Percentiles rank a stretch among this genome's conserved stretches.
Conservation (phyloP, 208 protist species). For the Crithidia acanthocephali region DNA sequence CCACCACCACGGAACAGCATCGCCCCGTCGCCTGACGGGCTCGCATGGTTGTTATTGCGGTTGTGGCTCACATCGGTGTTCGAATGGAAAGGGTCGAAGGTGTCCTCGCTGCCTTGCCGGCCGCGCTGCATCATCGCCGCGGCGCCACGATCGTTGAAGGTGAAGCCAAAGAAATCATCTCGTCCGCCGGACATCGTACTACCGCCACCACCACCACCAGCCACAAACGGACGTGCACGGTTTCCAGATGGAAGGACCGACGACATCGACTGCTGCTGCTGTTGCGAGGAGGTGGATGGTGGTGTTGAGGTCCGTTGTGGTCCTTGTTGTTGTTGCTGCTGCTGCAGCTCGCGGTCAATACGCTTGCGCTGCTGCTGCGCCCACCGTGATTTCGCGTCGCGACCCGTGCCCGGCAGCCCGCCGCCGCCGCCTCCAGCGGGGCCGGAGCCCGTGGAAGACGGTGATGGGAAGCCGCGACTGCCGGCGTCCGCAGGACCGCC, state of each 20-base stretch:
- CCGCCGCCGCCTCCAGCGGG: background rate
- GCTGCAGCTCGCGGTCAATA: conserved; percentile 26
- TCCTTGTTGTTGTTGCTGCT: conserved; percentile 20
- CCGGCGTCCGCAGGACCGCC: background rate
- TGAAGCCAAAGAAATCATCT: conserved; percentile 29
- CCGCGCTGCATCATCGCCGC: conserved; percentile 1
- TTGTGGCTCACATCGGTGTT: background rate
- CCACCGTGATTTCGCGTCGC: conserved; percentile 23
- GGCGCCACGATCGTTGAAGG: conserved; percentile 15
- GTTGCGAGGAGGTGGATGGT: background rate
- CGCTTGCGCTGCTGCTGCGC: conserved; percentile 36
- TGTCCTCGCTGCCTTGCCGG: background rate
- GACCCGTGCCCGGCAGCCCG: background rate
- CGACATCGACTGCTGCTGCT: background rate
- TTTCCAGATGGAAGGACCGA: background rate
- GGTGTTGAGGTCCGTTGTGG: background rate
- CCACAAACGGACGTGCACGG: background rate
- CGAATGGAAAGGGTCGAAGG: conserved; percentile 24
- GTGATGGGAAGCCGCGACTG: background rate
- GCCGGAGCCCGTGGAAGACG: background rate
- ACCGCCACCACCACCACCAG: background rate
- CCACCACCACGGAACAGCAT: background rate
- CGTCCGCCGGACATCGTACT: background rate
- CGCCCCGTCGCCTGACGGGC: background rate
- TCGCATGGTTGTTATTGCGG: background rate